Base-by-base conservation (phyloP, 306 rosid species). In the Vigna mungo region DNA sequence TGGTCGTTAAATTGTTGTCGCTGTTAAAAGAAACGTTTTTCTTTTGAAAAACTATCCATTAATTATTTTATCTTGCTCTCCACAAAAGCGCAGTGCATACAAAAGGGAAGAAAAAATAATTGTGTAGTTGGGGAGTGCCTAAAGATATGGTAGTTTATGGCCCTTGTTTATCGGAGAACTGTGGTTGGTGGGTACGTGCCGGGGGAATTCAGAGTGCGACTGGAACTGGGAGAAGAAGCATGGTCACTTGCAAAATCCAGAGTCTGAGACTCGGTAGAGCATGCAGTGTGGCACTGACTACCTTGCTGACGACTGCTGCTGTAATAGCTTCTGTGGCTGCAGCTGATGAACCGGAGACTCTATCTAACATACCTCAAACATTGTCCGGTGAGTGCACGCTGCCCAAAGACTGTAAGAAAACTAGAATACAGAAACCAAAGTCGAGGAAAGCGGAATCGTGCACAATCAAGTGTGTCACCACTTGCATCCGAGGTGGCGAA, bases 401-500 rank as follows among this genome's bases (percentile, higher is more conserved):
- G 55, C 78, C 86, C 10, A 71, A 62, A 32, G 91, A 87, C 34
- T 90, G 98, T 82, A 86, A 81, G 90, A 90, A 74, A 79, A 60
- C 90, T 18, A 83, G 84, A 70, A 95, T 95, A 55, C 98, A 95
- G 75, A 85, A 86, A 80, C 98, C 98, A 3, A 95, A 87, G 74
- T 92, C 98, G 10, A 87, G 89, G 67, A 88, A 89, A 81, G 98
- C 97, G 0, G 97, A 95, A 77, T 85, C 96, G 32, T 95, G 98
- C 83, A 95, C 97, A 0, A 80, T 25, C 77, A 92, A 86, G 80
- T 95, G 97, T 64, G 97, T 95, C 67, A 85, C 89, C 48, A 95
- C 98, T 84, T 95, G 98, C 84, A 92, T 95, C 71, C 82, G 88
- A 7, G 98, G 97, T 0, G 98, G 96, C n/a, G 88, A 89, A 2